Evolutionary conservation across 2,329 filamentous ascomycete species (phyloP), one percentile per base, ranked within the genome.

Genomic region (Anthostomella pinea): DNA sequence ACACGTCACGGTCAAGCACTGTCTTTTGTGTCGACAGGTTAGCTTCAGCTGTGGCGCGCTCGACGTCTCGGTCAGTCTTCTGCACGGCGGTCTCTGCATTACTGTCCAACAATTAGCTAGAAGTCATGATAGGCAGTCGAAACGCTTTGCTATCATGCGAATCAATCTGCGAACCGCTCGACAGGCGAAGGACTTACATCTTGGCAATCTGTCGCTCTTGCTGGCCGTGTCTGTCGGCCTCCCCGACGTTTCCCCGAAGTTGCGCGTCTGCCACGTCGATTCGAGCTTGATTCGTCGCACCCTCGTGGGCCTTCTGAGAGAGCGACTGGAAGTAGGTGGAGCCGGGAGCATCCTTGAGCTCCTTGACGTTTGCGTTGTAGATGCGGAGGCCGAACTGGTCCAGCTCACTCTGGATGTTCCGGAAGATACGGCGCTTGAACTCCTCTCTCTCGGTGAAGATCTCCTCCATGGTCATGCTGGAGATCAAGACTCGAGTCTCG

Each of bases 391-490:
- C 87, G 53, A 94, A 91, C 51, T 90, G 83, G 46, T 83, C 75
- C 2, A 95, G 73, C 60, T 94, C 88, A 40, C 76, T 76, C 58
- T 90, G 85, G 39, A 91, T 87, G 58, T 87, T 85, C 47, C 72
- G 71, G 63, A 83, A 84, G 51, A 86, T 83, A 48, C 84, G 81
- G 49, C 74, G 76, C 68, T 91, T 87, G 70, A 89, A 89, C 27
- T 84, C 69, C 49, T 86, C 81, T 21, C 85, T 72, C 63, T 87
- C 82, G 42, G 81, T 83, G 62, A 90, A 90, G 41, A 94, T 85
- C 63, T 93, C 87, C 58, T 91, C 87, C 85, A 93, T 91, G n/a
- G 86, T 90, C 85, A 94, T 91, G 51, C 79, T 83, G 1, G 82
- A 87, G 26, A 94, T 85, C 35, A 94, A 79, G 5, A 87, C 84